Base-by-base conservation (phyloP, 768 basidiomycete genomes). In the Trametes gibbosa region DNA sequence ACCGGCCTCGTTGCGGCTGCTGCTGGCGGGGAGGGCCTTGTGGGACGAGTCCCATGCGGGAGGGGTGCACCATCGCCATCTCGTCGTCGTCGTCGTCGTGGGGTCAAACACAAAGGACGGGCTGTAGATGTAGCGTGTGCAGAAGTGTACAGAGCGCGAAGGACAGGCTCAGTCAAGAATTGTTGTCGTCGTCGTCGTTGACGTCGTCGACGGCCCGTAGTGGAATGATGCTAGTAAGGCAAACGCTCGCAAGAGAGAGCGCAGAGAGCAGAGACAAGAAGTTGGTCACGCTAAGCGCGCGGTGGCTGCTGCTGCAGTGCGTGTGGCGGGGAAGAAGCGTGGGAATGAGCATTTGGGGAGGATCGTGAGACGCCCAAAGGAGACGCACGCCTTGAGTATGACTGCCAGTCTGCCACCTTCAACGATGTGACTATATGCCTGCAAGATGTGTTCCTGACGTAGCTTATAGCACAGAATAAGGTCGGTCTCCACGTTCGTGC, bases 1-100 rank as follows among this genome's bases (percentile, higher is more conserved):
- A 81, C 32, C 80, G 77, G 50, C 70, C 71, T 24, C 27, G 25
- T 16, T 17, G 24, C 25, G 29, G 46, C 14, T 48, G 25, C 24
- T 25, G 45, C 17, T 9, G 25, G 2, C 27, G 45, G 5, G 45
- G 45, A 13, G 58, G 50, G 25, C 73, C 73, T 55, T 74, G 81
- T 39, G 87, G 84, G 19, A 90, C 84, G 5, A 90, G 75, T 25
- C 76, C 83, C 75, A 87, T 75, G 50, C 89, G 81, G 10, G 88
- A 89, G 24, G 89, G 89, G 66, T 90, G 89, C 5, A 90, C 78
- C 19, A 83, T 84, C 25, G 87, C 87, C 89, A 90, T 90, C 19
- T 41, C 49, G 47, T 29, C 3, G 1, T 17, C 5, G 40, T 10
- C 9, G 8, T 5, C 3, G 24, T 9, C 8, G 14, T 23, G 16